phyloP scores from a whole-genome alignment of 1,284 basidiomycete species.

The Acaromyces ingoldii region DNA sequence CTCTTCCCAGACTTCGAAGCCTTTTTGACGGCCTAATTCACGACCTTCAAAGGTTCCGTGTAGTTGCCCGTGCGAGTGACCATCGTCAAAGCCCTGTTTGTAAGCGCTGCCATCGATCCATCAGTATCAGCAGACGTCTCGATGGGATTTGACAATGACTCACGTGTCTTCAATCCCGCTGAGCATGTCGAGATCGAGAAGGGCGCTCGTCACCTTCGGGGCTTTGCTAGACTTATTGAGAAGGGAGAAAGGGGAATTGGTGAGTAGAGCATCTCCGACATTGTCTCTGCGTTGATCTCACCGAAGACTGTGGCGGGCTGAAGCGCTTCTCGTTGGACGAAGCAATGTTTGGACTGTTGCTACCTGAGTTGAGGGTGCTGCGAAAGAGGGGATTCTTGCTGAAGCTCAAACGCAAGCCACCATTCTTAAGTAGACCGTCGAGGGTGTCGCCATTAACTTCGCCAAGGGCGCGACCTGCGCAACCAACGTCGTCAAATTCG shows the following conservation, averaged over 20 bases:
- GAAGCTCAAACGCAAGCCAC: constrained; percentile 88
- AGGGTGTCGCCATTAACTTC: constrained; percentile 88
- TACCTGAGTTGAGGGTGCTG: too few species aligned
- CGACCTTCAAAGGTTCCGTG: constrained; percentile 89
- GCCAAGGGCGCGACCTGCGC: constrained; percentile 76
- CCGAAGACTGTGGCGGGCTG: too few species aligned
- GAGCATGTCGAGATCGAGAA: constrained; percentile 23
- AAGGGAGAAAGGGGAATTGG: background rate
- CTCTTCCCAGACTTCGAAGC: constrained; percentile 95
- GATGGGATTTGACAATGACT: too few species aligned
- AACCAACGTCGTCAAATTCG: constrained; percentile 83
- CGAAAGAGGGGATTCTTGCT: constrained; percentile 41
- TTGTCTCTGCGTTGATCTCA: background rate
- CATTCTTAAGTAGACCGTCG: constrained; percentile 76
- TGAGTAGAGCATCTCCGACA: background rate
- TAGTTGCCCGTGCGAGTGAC: constrained; percentile 74
- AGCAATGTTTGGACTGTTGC: too few species aligned
- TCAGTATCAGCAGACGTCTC: too few species aligned
- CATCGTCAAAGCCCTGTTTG: constrained; percentile 68
- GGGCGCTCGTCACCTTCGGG: background rate
- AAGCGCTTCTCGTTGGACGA: background rate
- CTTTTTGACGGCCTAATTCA: constrained; percentile 82
- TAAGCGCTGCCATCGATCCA: constrained; percentile 79
- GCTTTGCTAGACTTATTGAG: background rate
- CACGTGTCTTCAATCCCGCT: constrained; percentile 37